Percentiles rank a stretch among this genome's conserved stretches.
These are phyloP conservation scores for Naegleria lovaniensis DNA, from an alignment of 208 protist genomes.

Conservation along the genomic window DNA sequence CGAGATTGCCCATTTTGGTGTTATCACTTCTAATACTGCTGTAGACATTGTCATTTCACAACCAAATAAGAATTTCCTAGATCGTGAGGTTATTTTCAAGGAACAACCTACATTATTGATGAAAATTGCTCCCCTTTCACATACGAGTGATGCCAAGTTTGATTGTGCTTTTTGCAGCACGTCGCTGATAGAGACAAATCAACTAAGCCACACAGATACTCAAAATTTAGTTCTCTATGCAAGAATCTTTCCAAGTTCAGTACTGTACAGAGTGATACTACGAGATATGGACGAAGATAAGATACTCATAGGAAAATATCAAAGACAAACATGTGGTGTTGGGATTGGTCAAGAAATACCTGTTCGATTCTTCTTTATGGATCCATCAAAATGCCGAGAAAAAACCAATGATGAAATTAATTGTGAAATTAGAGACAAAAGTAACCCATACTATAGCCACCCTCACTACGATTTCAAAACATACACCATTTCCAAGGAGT, in stretches of 20 bases:
- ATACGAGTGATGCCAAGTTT: background rate
- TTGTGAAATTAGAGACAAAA: background rate
- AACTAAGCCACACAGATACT: background rate
- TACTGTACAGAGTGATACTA: background rate
- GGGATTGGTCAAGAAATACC: background rate
- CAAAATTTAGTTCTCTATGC: background rate
- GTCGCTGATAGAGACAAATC: background rate
- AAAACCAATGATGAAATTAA: background rate
- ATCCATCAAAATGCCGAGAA: background rate
- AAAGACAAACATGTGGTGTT: background rate
- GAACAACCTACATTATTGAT: background rate
- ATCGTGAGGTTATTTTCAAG: background rate
- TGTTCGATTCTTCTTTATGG: background rate
- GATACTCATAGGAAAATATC: background rate
- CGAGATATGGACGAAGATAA: background rate
- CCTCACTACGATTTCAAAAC: too few species aligned
- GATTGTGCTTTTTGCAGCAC: background rate
- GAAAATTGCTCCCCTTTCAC: background rate
- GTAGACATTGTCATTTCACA: background rate
- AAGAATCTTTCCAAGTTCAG: background rate
- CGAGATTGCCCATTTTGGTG: background rate
- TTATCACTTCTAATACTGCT: background rate
- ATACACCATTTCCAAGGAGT: background rate
- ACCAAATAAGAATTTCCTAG: background rate
- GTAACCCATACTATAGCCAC: background rate